Evolutionary conservation across 768 basidiomycete genomes (phyloP).

Genomic region (Xerocomus spinulosus): DNA sequence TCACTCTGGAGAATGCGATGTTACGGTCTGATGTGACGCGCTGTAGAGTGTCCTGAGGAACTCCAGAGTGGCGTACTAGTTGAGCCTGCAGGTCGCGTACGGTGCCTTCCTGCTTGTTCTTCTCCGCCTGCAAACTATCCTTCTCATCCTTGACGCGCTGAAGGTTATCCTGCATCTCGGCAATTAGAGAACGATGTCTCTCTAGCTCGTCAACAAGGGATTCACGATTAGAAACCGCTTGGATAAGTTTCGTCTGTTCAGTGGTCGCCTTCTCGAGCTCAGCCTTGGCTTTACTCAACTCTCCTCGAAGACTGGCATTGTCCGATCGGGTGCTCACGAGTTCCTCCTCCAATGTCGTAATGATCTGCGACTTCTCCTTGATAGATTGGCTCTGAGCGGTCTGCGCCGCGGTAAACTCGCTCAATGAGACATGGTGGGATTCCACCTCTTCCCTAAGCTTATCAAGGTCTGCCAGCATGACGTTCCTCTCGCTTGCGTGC

Average conservation of each 20-base stretch:
- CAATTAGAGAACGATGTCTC: constrained; percentile 67
- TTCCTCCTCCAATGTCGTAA: constrained; percentile 48
- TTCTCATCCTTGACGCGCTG: constrained; percentile 81
- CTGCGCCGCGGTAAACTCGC: constrained; percentile 37
- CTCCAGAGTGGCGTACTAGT: constrained; percentile 46
- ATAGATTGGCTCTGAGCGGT: constrained; percentile 45
- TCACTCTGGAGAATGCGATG: constrained; percentile 51
- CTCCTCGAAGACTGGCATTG: constrained; percentile 39
- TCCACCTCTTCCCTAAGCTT: constrained; percentile 48
- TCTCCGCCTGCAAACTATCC: constrained; percentile 71
- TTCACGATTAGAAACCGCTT: constrained; percentile 72
- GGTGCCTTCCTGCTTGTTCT: constrained; percentile 58
- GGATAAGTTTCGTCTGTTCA: constrained; percentile 59
- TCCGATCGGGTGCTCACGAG: constrained; percentile 39
- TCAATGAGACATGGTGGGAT: constrained; percentile 42
- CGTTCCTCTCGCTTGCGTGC: constrained; percentile 20
- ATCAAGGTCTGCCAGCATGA: constrained; percentile 45
- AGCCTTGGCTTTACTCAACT: constrained; percentile 45
- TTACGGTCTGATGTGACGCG: constrained; percentile 51
- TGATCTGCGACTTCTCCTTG: constrained; percentile 44
- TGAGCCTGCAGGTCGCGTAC: constrained; percentile 80
- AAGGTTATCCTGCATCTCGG: constrained; percentile 72
- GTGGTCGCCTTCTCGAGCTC: constrained; percentile 56
- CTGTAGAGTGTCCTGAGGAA: constrained; percentile 38
- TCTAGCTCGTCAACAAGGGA: constrained; percentile 73